Percentiles rank a stretch among this genome's conserved stretches.
Conservation (phyloP, 345 rosid species). For the Gossypium anomalum region DNA sequence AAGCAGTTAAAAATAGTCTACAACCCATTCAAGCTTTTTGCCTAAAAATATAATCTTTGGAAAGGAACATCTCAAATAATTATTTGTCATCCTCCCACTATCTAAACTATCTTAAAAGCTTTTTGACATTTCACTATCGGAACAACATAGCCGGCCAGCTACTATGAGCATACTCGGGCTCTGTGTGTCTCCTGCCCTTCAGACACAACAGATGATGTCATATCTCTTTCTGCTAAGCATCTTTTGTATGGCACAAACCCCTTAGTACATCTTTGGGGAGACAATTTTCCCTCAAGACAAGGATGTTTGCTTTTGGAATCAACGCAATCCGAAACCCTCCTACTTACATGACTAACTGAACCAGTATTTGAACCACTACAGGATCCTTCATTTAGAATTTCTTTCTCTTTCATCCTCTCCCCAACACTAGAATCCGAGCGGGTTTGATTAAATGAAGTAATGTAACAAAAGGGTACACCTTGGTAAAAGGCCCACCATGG, state of each 20-base stretch:
- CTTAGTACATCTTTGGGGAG: constrained; percentile 11
- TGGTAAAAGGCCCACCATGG: constrained; percentile 20
- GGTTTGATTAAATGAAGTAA: constrained; percentile 19
- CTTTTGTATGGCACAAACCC: constrained; percentile 76
- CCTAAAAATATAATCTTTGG: not conserved
- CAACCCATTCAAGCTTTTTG: not conserved
- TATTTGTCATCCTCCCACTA: not conserved
- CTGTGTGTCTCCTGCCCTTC: constrained; percentile 44
- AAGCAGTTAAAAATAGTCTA: not conserved
- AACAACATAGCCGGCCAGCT: not conserved
- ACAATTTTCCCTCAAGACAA: constrained; percentile 9
- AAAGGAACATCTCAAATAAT: not conserved
- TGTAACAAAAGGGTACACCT: constrained; percentile 17
- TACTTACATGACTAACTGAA: constrained; percentile 34
- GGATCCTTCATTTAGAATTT: constrained; percentile 35
- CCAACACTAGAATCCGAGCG: not conserved
- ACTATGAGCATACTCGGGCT: constrained; percentile 47
- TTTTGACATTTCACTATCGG: constrained; percentile 5
- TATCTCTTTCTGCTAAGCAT: constrained; percentile 52
- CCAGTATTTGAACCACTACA: constrained; percentile 37
- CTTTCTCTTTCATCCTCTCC: constrained; percentile 24
- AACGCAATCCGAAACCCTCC: constrained; percentile 30
- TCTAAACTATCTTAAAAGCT: constrained; percentile 2
- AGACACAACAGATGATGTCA: constrained; percentile 30
- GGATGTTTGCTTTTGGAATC: constrained; percentile 30